A percentile compares a stretch with the other conserved stretches of the same genome.
These are phyloP conservation scores for Omphalea diandra DNA, from an alignment of 441 rosid genomes.

Conservation along the genomic window DNA sequence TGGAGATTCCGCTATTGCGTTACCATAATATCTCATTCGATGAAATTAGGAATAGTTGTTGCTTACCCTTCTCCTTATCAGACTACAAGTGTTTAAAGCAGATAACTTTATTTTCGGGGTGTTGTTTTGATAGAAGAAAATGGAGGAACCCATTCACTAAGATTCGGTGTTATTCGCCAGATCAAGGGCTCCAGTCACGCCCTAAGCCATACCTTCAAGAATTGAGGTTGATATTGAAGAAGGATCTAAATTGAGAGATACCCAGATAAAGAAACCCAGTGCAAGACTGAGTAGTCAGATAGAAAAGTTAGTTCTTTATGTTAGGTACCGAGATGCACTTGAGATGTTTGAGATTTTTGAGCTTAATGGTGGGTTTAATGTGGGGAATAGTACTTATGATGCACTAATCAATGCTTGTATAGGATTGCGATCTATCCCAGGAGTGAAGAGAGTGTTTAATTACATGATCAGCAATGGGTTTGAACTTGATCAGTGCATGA, in stretches of 20 bases:
- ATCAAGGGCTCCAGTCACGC: constrained; percentile 49
- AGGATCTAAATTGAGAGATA: constrained; percentile 21
- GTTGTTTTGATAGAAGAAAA: constrained; percentile 37
- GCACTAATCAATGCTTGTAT: constrained; percentile 77
- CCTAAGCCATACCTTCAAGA: constrained; percentile 47
- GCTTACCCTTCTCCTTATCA: constrained; percentile 32
- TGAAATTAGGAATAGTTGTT: constrained; percentile 31
- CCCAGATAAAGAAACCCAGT: constrained; percentile 41
- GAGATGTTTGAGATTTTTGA: constrained; percentile 81
- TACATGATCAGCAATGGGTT: constrained; percentile 56
- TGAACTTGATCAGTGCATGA: constrained; percentile 59
- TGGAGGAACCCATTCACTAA: constrained; percentile 42
- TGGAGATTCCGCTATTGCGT: constrained; percentile 64
- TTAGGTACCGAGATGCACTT: constrained; percentile 66
- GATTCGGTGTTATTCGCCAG: constrained; percentile 48
- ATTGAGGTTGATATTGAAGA: constrained; percentile 25
- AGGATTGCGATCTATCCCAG: constrained; percentile 61
- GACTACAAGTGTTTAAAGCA: constrained; percentile 26
- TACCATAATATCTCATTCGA: constrained; percentile 45
- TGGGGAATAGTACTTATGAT: constrained; percentile 62
- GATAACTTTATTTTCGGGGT: constrained; percentile 37
- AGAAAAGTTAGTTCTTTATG: constrained; percentile 61
- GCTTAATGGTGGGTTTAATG: constrained; percentile 46
- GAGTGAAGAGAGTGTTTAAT: constrained; percentile 59
- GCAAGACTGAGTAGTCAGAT: constrained; percentile 68